Percentiles rank a stretch among this genome's conserved stretches.
Evolutionary conservation across 1,284 basidiomycete species (phyloP).

Genomic region (Rhodotorula sp.): DNA sequence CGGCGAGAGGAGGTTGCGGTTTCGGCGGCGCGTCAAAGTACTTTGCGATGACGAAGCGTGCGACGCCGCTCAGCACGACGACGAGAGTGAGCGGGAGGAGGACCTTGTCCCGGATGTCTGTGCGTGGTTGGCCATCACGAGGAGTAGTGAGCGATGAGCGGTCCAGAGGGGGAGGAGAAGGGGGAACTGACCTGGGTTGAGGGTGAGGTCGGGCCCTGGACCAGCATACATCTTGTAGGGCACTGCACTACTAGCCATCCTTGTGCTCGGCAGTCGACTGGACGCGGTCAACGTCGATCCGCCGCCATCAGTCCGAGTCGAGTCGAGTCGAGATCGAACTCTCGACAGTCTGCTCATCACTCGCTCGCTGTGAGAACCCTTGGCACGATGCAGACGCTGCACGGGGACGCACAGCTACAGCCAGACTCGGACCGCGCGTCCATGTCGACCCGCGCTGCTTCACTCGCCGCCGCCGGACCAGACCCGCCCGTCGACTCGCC

Average conservation of each 20-base stretch:
- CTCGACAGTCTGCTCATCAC: too few relatives aligned
- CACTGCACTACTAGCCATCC: too few relatives aligned
- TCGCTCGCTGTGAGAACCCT: too few relatives aligned
- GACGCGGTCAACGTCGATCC: too few relatives aligned
- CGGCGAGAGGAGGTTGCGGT: constrained; percentile 68
- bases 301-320: too few relatives aligned
- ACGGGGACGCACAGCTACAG: neutral
- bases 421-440: neutral
- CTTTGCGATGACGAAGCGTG: constrained; percentile 88
- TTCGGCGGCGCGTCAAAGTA: constrained; percentile 83
- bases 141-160: neutral
- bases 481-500: neutral
- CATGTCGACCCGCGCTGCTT: neutral
- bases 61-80: constrained; percentile 93
- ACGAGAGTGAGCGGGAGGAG: constrained; percentile 95
- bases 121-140: neutral
- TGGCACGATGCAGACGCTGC: neutral
- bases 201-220: constrained; percentile 9
- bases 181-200: constrained; percentile 23
- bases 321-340: too few relatives aligned
- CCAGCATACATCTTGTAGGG: neutral
- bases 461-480: neutral
- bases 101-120: constrained; percentile 76
- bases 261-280: too few relatives aligned
- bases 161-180: too few relatives aligned